Evolutionary conservation across 2,329 filamentous ascomycete species (phyloP).

Genomic region (Monilinia fructicola): DNA sequence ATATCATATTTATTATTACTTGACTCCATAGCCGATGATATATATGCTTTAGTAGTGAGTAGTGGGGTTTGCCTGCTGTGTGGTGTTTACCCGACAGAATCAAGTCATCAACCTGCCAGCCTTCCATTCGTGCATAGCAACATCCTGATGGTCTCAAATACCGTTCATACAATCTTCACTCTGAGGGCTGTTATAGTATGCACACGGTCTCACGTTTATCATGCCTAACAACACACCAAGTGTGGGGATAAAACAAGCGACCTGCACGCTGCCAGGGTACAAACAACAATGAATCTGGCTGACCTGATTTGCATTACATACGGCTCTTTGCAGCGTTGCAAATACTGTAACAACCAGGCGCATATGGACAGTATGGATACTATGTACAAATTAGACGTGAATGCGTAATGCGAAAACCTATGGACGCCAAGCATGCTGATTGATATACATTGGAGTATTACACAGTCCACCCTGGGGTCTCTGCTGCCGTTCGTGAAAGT

Average conservation of each 20-base stretch:
- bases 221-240: background rate
- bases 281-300: constrained; percentile 16
- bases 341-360: constrained; percentile 31
- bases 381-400: constrained; percentile 36
- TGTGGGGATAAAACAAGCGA: constrained; percentile 17
- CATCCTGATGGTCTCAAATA: background rate
- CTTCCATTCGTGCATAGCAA: background rate
- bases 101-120: background rate
- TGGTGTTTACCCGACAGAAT: background rate
- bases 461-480: constrained; percentile 17
- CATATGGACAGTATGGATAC: constrained; percentile 34
- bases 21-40: background rate
- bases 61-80: background rate
- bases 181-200: background rate
- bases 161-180: background rate
- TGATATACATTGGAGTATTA: constrained; percentile 35
- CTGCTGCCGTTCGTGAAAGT: constrained; percentile 22
- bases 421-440: constrained; percentile 32
- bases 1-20: background rate
- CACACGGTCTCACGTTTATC: constrained; percentile 1
- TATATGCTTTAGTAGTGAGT: background rate
- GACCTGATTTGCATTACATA: constrained; percentile 28
- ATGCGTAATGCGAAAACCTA: constrained; percentile 32
- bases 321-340: constrained; percentile 21
- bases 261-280: constrained; percentile 14